phyloP scores from a whole-genome alignment of 139 green algal genomes.

The Chlorella vulgaris region DNA sequence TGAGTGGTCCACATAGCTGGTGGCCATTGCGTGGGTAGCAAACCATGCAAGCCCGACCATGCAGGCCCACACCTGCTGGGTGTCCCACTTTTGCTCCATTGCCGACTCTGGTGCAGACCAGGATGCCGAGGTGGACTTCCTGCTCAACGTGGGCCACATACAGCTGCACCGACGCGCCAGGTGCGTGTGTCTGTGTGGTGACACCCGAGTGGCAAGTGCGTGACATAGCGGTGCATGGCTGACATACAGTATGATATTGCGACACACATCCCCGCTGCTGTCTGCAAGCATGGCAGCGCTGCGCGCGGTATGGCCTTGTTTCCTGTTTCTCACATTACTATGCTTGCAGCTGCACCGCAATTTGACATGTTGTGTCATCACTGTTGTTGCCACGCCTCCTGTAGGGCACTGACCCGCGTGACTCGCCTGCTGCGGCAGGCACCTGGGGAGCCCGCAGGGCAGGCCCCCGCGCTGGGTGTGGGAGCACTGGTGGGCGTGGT shows the following conservation, averaged over 20 bases:
- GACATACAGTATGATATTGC: too few species aligned
- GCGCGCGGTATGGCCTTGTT: too few species aligned
- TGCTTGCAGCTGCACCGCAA: too few species aligned
- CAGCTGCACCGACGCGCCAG: constrained; percentile 77
- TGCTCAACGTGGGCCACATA: constrained; percentile 83
- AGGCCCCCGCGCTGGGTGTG: constrained; percentile 15
- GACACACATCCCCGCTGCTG: too few species aligned
- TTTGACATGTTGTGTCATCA: too few species aligned
- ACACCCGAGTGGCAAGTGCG: background rate
- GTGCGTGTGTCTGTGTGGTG: background rate
- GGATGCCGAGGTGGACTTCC: constrained; percentile 79
- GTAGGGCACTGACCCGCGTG: constrained; percentile 34
- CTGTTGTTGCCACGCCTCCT: background rate
- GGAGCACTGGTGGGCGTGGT: constrained; percentile 65
- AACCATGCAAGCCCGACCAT: too few species aligned
- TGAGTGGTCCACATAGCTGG: background rate
- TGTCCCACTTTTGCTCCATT: too few species aligned
- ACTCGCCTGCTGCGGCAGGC: constrained; percentile 15
- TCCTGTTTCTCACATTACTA: too few species aligned
- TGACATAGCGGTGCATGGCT: background rate
- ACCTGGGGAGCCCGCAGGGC: background rate
- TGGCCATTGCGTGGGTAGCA: background rate
- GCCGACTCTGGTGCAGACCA: constrained; percentile 19
- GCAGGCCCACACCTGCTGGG: too few species aligned
- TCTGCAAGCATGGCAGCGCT: too few species aligned